Evolutionary conservation across 2,329 filamentous ascomycete species (phyloP), one percentile per base, ranked within the genome.

Genomic region (Penicillium occitanis): DNA sequence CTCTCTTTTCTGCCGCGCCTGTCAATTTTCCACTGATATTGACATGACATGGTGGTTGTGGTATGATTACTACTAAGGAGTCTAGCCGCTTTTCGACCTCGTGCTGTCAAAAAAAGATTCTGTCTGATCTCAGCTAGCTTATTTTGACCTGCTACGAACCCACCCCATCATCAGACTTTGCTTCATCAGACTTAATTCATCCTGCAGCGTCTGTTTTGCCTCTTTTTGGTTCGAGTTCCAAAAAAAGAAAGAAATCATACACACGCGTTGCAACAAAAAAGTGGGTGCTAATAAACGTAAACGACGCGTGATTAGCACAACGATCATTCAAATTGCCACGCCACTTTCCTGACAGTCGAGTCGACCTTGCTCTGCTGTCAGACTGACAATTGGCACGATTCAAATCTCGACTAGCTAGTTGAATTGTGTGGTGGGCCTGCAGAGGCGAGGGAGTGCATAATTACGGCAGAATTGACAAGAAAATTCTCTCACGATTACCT

Each of bases 401-500:
- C 61, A 33, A 42, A 51, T 50, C 25, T 51, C 61, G 61, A 63
- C 61, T 63, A 55, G 13, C 19, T 44, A 63, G 33, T 22, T 57
- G 53, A 22, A 19, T 37, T 63, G 61, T 53, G 61, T 33, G 61
- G 61, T 55, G 61, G 61, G 61, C 61, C 61, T 55, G 48, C 48
- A 53, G 61, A 63, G 61, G 48, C 48, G 61, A 63, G 35, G 44
- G 48, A 55, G 51, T 30, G 35, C 35, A 63, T 63, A 44, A 37
- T 55, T 55, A 51, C 50, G 40, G 25, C 42, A 63, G 35, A 22
- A 42, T 63, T 51, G 59, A 30, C 14, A 17, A 55, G 50, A 37
- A 19, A 57, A 37, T 37, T 57, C 19, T 37, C 53, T 25, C 33
- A n/a, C 53, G 33, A 40, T 40, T 37, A 25, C 14, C 30, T 35